Evolutionary conservation across 176 grass and related monocot species (phyloP), one percentile per base, ranked within the genome.

Genomic region (Oryza australiensis): DNA sequence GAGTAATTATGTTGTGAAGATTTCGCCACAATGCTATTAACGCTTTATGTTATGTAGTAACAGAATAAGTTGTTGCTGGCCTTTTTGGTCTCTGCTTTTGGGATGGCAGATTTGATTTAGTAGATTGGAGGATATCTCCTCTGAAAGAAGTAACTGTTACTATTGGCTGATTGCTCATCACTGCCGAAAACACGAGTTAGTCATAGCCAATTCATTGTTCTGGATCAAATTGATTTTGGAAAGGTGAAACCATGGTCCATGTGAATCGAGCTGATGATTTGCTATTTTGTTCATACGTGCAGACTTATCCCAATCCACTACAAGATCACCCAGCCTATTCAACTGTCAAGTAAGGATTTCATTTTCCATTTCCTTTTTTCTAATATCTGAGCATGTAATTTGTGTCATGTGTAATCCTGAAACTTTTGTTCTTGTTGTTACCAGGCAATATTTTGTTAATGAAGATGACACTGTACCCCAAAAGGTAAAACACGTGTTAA

Each of bases 361-460:
- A 37, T 37, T 8, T 37, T 37, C 7, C 35, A 37, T 37, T 37
- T 37, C 7, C 35, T 37, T 37, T 29, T 8, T 37, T 37, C 35
- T 8, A 37, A 37, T 37, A 37, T 76, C 9, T 45, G 23, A 35
- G 24, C 76, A 77, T 83, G 76, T 67, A 37, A 37, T 42, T 26
- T 82, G 10, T 75, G 42, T 29, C 32, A 79, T 68, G 30, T 87
- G 64, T 42, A 67, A 60, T 45, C 5, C 79, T 84, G 60, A 4
- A 70, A 26, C 24, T 62, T 83, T 20, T 72, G 11, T 87, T 80
- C 63, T 69, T 80, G 32, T 81, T 3, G 16, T 59, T 87, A 51
- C 20, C 85, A 99, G 96, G 87, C 96, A 99, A 40, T 99, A 99
- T 72, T 99, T 94, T 68, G 96, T 99, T 43, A 62, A 99, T 76